Base-by-base conservation (phyloP, 352 stramenopile genomes). In the Phytophthora tentaculata region DNA sequence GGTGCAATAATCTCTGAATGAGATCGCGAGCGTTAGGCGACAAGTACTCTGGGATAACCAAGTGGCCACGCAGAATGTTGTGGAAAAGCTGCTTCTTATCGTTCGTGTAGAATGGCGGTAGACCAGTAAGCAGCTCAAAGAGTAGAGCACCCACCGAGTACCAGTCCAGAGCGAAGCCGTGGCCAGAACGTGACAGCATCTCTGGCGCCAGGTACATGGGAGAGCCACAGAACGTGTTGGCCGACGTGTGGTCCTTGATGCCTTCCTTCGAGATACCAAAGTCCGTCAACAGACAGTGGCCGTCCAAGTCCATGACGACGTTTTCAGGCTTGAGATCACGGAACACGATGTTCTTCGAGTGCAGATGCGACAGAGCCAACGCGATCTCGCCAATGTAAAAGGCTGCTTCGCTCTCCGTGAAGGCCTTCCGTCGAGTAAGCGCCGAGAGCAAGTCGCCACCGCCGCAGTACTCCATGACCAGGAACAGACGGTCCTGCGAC, bases 41-140 rank as follows among this genome's bases (percentile, higher is more conserved):
- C 54, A 96, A 61, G 60, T 93, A 91, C 55, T 93, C 83, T 0
- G 88, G 86, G 44, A 96, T 92, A 22, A 89, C 84, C 28, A 96
- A 44, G 62, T 96, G 83, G 9, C 88, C 86, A 55, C 85, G 88
- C 2, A 96, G 67, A 65, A 96, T 96, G 73, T 96, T 96, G 80
- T 96, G 88, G 71, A 96, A 96, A n/a, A 96, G 67, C 61, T 94
- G 86, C 62, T 96, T 94, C 78, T 94, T 93, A 69, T 94, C 86
- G 69, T 94, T 94, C 60, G 84, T 93, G 77, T 94, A 95, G 65
- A 93, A 95, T 37, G 87, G 87, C n/a, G 87, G 85, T 6, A 94
- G 74, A 24, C 87, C 85, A n/a, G 87, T 95, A 13, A 95, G 73
- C 44, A 95, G 49, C 72, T 95, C 87, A 64, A 93, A 94, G 17